A percentile compares a stretch with the other conserved stretches of the same genome.
Evolutionary conservation across 108 stramenopile genomes (phyloP).

Genomic region (Conticribra weissflogii): DNA sequence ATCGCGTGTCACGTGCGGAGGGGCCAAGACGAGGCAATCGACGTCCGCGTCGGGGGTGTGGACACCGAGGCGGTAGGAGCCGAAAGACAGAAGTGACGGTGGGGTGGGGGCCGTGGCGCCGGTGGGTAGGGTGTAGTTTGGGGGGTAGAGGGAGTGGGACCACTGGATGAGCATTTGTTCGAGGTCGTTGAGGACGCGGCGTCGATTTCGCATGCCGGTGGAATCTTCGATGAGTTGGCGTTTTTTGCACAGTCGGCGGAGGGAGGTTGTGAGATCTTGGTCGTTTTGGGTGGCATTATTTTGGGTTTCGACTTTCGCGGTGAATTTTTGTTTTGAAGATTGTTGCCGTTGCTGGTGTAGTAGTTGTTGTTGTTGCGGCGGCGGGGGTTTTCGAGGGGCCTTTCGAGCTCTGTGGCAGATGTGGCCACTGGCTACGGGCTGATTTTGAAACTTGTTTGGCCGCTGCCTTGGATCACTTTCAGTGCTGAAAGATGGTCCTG

Average conservation of each 20-base stretch:
- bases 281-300: conserved; percentile 7
- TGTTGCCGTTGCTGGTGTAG: conserved; percentile 36
- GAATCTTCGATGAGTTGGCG: conserved; percentile 35
- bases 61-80: conserved; percentile 76
- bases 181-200: conserved; percentile 36
- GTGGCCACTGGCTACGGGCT: not conserved
- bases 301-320: not conserved
- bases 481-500: no score
- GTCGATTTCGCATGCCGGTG: conserved; percentile 29
- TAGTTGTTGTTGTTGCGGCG: conserved; percentile 26
- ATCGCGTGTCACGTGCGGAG: conserved; percentile 47
- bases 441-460: not conserved
- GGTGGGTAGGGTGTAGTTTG: not conserved
- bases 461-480: no score
- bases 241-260: conserved; percentile 18
- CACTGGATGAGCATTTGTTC: conserved; percentile 30
- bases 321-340: not conserved
- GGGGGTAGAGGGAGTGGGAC: conserved; percentile 1
- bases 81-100: conserved; percentile 52
- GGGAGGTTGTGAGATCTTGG: conserved; percentile 24
- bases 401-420: not conserved
- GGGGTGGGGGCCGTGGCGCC: not conserved
- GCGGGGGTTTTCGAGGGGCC: no score
- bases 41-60: conserved; percentile 73
- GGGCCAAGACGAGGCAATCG: conserved; percentile 68